A percentile compares a stretch with the other conserved stretches of the same genome.
phyloP scores from a whole-genome alignment of 202 grass and related monocot genomes.

The Zizania palustris region DNA sequence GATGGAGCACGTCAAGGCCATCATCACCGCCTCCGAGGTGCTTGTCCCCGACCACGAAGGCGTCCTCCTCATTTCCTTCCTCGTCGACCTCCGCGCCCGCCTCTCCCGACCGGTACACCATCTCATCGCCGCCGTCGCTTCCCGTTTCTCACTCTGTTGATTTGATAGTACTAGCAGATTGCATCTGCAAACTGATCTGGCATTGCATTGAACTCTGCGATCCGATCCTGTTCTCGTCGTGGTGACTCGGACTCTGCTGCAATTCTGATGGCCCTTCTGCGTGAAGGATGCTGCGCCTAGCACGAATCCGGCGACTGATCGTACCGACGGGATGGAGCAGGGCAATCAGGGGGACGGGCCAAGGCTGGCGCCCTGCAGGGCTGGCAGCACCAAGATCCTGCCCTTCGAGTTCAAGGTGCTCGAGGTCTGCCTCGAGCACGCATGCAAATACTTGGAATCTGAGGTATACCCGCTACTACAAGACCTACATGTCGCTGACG shows the following conservation, averaged over 20 bases:
- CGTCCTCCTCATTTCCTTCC: constrained; percentile 24
- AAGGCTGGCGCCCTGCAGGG: constrained; percentile 20
- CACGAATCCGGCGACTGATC: constrained; percentile 4
- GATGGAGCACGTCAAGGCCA: constrained; percentile 44
- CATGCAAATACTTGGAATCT: constrained; percentile 76
- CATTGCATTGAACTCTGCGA: not conserved
- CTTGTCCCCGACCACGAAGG: constrained; percentile 56
- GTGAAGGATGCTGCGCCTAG: constrained; percentile 31
- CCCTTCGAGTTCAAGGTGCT: constrained; percentile 94
- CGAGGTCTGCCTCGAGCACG: constrained; percentile 84
- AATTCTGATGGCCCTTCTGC: not conserved
- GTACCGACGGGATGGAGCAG: constrained; percentile 6
- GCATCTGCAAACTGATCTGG: not conserved
- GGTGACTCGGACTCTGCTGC: not conserved
- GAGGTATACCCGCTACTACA: constrained; percentile 51
- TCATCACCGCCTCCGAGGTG: constrained; percentile 61
- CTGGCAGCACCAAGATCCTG: constrained; percentile 51
- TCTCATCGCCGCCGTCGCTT: not conserved
- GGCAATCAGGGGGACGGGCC: constrained; percentile 13
- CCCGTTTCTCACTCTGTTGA: not conserved
- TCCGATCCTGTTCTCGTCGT: not conserved
- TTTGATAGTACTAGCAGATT: not conserved
- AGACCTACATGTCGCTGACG: not conserved
- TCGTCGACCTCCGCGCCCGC: not conserved
- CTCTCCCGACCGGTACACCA: constrained; percentile 30